These are phyloP conservation scores for Phialocephala subalpina DNA, from an alignment of 2,329 filamentous ascomycete species.

Conservation along the genomic window DNA sequence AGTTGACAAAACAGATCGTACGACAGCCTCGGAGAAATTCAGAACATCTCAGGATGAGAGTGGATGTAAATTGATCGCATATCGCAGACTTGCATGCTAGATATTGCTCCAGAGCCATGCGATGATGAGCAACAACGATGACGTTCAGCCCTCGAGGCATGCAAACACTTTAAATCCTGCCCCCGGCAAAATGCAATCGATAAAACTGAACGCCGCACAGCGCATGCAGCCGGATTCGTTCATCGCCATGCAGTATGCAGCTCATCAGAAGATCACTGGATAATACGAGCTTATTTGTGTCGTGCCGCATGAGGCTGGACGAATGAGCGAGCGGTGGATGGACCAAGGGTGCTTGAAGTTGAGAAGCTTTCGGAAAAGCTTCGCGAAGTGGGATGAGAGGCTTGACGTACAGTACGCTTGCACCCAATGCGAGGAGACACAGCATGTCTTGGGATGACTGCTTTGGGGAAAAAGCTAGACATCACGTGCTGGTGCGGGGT, in stretches of 20 bases:
- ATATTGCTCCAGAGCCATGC: background rate
- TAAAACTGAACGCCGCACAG: background rate
- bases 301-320: background rate
- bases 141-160: background rate
- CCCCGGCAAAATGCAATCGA: background rate
- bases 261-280: constrained; percentile 1
- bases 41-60: background rate
- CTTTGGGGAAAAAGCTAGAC: background rate
- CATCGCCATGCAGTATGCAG: background rate
- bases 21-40: background rate
- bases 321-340: background rate
- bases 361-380: background rate
- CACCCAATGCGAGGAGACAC: background rate
- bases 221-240: background rate
- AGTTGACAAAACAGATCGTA: background rate
- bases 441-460: background rate
- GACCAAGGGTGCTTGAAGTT: background rate
- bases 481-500: constrained; percentile 1
- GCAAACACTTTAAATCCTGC: background rate
- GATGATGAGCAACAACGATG: background rate
- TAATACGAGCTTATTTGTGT: constrained; percentile 6
- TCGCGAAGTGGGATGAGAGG: background rate
- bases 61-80: background rate
- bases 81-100: background rate
- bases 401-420: background rate